These are phyloP conservation scores for Nadsonia commutata DNA, from an alignment of 1,139 yeast species.

Conservation along the genomic window DNA sequence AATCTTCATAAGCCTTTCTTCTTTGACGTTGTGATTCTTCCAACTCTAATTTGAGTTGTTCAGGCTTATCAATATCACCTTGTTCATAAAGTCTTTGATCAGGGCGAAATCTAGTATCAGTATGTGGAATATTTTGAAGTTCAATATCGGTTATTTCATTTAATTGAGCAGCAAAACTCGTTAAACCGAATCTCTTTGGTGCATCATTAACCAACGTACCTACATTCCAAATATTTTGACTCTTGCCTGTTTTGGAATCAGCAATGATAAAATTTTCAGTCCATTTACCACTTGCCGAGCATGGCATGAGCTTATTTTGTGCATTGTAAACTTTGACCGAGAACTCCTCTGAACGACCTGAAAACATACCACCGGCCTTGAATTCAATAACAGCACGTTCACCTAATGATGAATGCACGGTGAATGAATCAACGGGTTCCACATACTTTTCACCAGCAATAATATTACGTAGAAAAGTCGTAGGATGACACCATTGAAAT, in stretches of 20 bases:
- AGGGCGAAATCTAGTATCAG: constrained; percentile 83
- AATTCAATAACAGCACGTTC: constrained; percentile 56
- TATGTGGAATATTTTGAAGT: constrained; percentile 50
- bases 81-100: constrained; percentile 62
- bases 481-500: constrained; percentile 71
- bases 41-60: constrained; percentile 43
- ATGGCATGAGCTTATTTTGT: constrained; percentile 18
- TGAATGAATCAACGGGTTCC: constrained; percentile 69
- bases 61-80: constrained; percentile 60
- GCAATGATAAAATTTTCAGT: constrained; percentile 35
- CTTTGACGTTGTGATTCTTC: constrained; percentile 75
- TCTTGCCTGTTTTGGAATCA: constrained; percentile 8
- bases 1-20: constrained; percentile 43
- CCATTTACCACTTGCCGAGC: constrained; percentile 56
- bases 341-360: constrained; percentile 78
- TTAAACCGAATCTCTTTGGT: constrained; percentile 66
- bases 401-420: constrained; percentile 55
- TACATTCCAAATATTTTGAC: constrained; percentile 40
- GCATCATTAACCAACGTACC: constrained; percentile 49
- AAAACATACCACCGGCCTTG: constrained; percentile 59
- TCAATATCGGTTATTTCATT: constrained; percentile 68
- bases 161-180: constrained; percentile 65
- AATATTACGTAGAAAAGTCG: constrained; percentile 66
- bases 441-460: constrained; percentile 91
- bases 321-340: constrained; percentile 37